phyloP scores from a whole-genome alignment of 1,284 basidiomycete species.

The Boletus mariae region DNA sequence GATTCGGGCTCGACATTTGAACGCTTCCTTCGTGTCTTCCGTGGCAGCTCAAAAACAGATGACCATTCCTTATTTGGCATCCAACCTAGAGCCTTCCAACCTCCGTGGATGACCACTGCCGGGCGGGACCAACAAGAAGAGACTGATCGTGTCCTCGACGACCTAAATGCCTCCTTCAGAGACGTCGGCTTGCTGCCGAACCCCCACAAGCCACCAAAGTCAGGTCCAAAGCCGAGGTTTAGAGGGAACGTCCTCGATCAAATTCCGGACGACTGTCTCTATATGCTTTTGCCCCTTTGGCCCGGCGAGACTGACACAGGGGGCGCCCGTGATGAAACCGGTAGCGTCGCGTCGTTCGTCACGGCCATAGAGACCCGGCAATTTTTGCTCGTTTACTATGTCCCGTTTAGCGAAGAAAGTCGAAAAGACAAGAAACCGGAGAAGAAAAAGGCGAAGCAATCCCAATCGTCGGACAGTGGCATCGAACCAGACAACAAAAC shows the following conservation, averaged over 20 bases:
- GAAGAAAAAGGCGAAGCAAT: conserved; percentile 32
- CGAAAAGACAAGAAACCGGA: conserved; percentile 33
- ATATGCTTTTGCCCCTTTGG: conserved; percentile 82
- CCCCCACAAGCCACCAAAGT: conserved; percentile 34
- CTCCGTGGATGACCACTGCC: conserved; percentile 68
- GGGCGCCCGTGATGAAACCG: conserved; percentile 26
- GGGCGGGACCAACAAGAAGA: conserved; percentile 62
- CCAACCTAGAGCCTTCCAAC: conserved; percentile 44
- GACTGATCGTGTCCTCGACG: conserved; percentile 61
- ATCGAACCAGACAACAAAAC: conserved; percentile 38
- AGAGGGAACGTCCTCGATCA: conserved; percentile 52
- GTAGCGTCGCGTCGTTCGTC: conserved; percentile 39
- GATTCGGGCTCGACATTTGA: conserved; percentile 23
- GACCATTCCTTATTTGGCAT: conserved; percentile 23
- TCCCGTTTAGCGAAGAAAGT: conserved; percentile 37
- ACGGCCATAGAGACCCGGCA: conserved; percentile 47
- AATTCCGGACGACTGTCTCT: conserved; percentile 63
- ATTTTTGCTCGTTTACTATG: conserved; percentile 74
- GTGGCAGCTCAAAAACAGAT: conserved; percentile 18
- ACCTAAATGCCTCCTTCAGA: conserved; percentile 70
- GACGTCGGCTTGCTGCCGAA: conserved; percentile 70
- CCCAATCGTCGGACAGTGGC: conserved; percentile 37
- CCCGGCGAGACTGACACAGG: conserved; percentile 62
- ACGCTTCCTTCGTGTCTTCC: conserved; percentile 25
- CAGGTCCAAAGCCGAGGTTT: conserved; percentile 18